Evolutionary conservation across 2,329 filamentous ascomycete species (phyloP).

Genomic region (Aspergillus hiratsukae): DNA sequence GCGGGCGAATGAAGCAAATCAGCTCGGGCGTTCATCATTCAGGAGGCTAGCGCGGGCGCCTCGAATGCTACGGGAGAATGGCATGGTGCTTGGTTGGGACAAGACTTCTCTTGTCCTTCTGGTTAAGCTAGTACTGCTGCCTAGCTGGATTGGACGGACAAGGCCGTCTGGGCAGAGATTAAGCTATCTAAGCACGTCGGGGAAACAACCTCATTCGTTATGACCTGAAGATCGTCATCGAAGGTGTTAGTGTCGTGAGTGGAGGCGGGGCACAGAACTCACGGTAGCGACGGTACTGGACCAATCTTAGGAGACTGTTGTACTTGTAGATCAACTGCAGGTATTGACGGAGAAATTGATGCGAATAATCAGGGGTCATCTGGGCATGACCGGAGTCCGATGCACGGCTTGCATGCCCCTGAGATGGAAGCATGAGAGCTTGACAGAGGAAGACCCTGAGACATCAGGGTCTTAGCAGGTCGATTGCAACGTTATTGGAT

Average conservation of each 20-base stretch:
- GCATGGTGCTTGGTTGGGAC: conserved; percentile 12
- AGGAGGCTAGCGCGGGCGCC: neutral
- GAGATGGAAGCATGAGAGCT: neutral
- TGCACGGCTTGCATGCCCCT: neutral
- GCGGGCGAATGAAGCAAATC: neutral
- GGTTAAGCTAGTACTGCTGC: neutral
- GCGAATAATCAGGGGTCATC: neutral
- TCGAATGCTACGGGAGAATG: conserved; percentile 6
- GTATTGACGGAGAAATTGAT: neutral
- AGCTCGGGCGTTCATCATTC: neutral
- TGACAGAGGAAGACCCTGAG: neutral
- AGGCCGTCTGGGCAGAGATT: neutral
- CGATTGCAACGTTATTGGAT: neutral
- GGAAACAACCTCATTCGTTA: conserved; percentile 4
- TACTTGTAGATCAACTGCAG: neutral
- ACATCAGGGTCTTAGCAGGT: neutral
- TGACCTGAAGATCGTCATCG: conserved; percentile 8
- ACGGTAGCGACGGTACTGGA: neutral
- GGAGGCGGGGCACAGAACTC: neutral
- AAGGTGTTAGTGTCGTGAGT: neutral
- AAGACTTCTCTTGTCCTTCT: conserved; percentile 5
- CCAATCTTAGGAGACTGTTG: neutral
- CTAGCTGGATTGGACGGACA: conserved; percentile 3
- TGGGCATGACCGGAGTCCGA: neutral
- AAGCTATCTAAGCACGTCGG: neutral